Conservation (phyloP, 495 filamentous ascomycete species). For the Aspergillus panamensis region DNA sequence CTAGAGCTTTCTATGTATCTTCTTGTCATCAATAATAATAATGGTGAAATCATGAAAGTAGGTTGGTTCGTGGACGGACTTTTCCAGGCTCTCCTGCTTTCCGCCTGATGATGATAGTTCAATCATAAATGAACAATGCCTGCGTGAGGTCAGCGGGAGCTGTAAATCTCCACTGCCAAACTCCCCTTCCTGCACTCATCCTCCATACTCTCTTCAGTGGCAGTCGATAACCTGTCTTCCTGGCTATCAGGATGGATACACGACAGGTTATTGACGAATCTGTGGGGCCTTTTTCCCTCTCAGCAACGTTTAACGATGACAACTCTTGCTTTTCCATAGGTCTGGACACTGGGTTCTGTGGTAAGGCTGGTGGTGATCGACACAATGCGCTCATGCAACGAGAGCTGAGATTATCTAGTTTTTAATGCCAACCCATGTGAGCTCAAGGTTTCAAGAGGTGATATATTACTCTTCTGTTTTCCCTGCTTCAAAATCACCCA, state of each 20-base stretch:
- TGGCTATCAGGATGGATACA: conserved; percentile 69
- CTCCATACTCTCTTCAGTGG: background rate
- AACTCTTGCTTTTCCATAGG: conserved; percentile 86
- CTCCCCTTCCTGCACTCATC: background rate
- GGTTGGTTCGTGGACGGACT: background rate
- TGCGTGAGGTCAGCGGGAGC: conserved; percentile 2
- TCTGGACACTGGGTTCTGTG: conserved; percentile 79
- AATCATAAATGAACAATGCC: background rate
- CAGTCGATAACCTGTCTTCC: conserved; percentile 7
- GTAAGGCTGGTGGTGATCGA: conserved; percentile 47
- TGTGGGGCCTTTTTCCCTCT: conserved; percentile 70
- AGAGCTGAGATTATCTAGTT: conserved; percentile 45
- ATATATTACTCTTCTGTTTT: conserved; percentile 3
- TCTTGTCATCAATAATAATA: too few relatives aligned
- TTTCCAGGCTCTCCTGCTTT: background rate
- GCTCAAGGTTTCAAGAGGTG: conserved; percentile 65
- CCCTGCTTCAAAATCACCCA: background rate
- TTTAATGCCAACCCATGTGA: conserved; percentile 75
- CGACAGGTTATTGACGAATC: conserved; percentile 78
- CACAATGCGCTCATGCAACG: background rate
- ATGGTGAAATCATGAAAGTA: background rate
- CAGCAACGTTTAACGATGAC: conserved; percentile 82
- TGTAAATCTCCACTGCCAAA: background rate
- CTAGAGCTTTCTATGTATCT: too few relatives aligned
- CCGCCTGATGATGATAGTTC: background rate